Base-by-base conservation (phyloP, 768 basidiomycete genomes). In the Xerocomellus dryophilus region DNA sequence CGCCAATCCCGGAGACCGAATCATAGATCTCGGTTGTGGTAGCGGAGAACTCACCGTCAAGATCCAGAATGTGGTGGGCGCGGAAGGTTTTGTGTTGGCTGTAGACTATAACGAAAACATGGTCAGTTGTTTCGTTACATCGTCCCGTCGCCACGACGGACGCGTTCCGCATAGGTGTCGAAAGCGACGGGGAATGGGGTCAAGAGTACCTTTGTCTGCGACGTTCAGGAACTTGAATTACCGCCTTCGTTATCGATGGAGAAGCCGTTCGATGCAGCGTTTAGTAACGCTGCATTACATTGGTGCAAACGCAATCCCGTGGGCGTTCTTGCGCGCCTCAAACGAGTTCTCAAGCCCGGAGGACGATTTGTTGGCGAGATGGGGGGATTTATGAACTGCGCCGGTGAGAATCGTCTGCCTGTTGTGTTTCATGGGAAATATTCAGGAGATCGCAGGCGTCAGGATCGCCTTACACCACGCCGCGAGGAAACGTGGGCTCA, bases 21-120 rank as follows among this genome's bases (percentile, higher is more conserved):
- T 93, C 42, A 73, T 88, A 54, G 90, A 91, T 61, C 70, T 91
- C 41, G 91, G 92, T 3, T 93, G 91, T 63, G 91, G 93, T 17
- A 90, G 84, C 42, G 92, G 90, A 0, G 86, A 93, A 58, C 71
- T 93, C 14, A 90, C 88, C 0, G 58, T 79, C 44, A 70, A 78
- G 51, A 74, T 95, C 29, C 74, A 79, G 43, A 65, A 76, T 12
- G 61, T 76, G 15, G 87, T 93, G 6, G 74, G 59, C 21, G 39
- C 58, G 41, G 76, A 72, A 7, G 86, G 90, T 0, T 41, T 76
- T 17, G 80, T 90, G 3, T 76, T 88, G 11, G 92, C 88, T 0
- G 73, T 85, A 11, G 93, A 94, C 66, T 72, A 74, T 29, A 90
- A 82, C 61, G 74, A 81, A 57, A 81, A 79, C 60, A 91, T 93